Evolutionary conservation across 306 rosid genomes (phyloP).

Genomic region (Oxytropis ochrocephala): DNA sequence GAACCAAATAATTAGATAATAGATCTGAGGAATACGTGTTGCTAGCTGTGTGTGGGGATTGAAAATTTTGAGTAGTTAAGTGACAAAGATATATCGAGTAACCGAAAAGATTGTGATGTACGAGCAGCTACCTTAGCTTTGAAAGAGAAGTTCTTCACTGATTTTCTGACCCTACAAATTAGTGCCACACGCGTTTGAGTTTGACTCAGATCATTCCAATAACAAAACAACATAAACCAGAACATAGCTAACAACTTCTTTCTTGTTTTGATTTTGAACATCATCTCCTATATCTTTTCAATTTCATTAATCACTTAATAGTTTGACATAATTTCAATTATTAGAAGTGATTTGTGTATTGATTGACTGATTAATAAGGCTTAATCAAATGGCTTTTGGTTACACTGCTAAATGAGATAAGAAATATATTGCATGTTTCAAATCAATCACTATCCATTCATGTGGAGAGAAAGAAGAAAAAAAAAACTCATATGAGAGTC

Average conservation of each 20-base stretch:
- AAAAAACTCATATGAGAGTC: too few species aligned
- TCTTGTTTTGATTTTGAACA: neutral
- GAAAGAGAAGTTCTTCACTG: constrained; percentile 32
- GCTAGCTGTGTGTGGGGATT: neutral
- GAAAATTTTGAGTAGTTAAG: constrained; percentile 29
- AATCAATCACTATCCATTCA: constrained; percentile 3
- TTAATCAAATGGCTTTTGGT: neutral
- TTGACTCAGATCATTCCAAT: neutral
- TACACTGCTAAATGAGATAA: neutral
- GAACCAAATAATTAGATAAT: constrained; percentile 13
- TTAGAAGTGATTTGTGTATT: neutral
- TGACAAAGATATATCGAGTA: constrained; percentile 46
- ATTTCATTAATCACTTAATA: constrained; percentile 1
- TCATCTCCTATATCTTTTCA: neutral
- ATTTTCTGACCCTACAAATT: constrained; percentile 42
- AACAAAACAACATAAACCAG: constrained; percentile 25
- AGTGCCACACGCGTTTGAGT: constrained; percentile 4
- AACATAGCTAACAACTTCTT: constrained; percentile 16
- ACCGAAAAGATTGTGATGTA: constrained; percentile 46
- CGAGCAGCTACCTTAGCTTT: constrained; percentile 8
- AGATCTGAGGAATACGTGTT: neutral
- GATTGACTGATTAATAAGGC: neutral
- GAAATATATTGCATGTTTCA: neutral
- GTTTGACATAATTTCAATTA: neutral
- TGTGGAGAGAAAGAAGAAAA: neutral